Conservation (phyloP, 768 basidiomycete species). For the Russula compacta region DNA sequence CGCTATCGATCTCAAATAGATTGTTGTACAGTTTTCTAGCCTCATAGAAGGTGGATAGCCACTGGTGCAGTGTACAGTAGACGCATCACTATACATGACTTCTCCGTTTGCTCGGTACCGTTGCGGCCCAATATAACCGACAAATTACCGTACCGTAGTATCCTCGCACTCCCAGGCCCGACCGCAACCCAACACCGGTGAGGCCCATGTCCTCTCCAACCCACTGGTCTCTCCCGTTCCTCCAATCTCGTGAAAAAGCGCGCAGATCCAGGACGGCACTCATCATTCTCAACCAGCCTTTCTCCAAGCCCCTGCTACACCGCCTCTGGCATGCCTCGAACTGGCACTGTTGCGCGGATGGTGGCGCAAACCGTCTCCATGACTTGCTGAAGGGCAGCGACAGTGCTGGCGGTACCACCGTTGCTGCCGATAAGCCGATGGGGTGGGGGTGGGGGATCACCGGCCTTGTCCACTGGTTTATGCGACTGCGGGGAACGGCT, state of each 20-base stretch:
- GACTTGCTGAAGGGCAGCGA: constrained; percentile 33
- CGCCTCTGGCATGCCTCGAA: constrained; percentile 37
- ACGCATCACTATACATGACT: no score
- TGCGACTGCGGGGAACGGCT: constrained; percentile 22
- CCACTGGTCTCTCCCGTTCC: constrained; percentile 14
- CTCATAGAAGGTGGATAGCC: no score
- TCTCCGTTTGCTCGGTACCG: no score
- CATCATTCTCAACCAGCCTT: constrained; percentile 88
- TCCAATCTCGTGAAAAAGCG: not conserved
- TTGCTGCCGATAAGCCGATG: not conserved
- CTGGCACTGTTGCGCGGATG: constrained; percentile 44
- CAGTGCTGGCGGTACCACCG: not conserved
- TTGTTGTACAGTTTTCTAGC: not conserved
- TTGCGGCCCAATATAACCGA: no score
- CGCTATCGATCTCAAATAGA: not conserved
- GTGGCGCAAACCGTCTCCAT: constrained; percentile 54
- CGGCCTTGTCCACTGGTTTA: not conserved
- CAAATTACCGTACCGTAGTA: no score
- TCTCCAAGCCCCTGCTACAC: constrained; percentile 51
- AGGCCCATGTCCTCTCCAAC: not conserved
- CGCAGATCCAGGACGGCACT: constrained; percentile 36
- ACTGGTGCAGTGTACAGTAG: no score
- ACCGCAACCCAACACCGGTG: no score
- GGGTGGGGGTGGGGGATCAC: not conserved
- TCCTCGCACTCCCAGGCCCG: no score